phyloP scores from a whole-genome alignment of 2,329 filamentous ascomycete species.

The Fusarium clavum region DNA sequence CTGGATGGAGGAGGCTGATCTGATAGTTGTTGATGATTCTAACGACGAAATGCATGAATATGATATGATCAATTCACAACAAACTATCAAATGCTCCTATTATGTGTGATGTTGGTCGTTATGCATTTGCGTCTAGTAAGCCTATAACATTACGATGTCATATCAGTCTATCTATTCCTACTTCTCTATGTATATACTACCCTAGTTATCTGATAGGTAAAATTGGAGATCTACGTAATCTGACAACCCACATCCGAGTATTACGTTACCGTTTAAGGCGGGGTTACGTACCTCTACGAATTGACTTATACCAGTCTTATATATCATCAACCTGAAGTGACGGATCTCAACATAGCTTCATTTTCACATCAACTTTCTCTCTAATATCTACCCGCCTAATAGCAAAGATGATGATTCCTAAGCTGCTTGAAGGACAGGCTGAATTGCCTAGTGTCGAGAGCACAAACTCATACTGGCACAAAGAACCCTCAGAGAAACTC shows the following conservation, averaged over 20 bases:
- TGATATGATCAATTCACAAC: conserved; percentile 49
- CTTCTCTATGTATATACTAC: neutral
- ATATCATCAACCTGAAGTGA: neutral
- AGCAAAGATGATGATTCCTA: conserved; percentile 49
- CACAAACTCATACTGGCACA: conserved; percentile 79
- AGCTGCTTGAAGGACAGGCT: conserved; percentile 54
- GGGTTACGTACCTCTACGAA: conserved; percentile 3
- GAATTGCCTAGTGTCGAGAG: conserved; percentile 71
- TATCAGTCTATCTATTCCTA: conserved; percentile 4
- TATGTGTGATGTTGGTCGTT: neutral
- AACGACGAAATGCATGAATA: conserved; percentile 51
- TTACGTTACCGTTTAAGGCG: conserved; percentile 13
- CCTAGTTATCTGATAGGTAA: neutral
- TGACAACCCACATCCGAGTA: conserved; percentile 1
- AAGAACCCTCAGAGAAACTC: conserved; percentile 71
- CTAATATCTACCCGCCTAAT: neutral
- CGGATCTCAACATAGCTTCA: neutral
- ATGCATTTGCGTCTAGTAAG: neutral
- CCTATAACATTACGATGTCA: neutral
- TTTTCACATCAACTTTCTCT: neutral
- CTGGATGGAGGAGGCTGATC: conserved; percentile 40
- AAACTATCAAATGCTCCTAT: neutral
- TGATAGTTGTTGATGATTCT: conserved; percentile 48
- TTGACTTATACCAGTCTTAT: neutral
- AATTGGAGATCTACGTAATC: conserved; percentile 17